Percentiles rank a stretch among this genome's conserved stretches.
Conservation (phyloP, 768 basidiomycete species). For the Tubosaeta sp. region DNA sequence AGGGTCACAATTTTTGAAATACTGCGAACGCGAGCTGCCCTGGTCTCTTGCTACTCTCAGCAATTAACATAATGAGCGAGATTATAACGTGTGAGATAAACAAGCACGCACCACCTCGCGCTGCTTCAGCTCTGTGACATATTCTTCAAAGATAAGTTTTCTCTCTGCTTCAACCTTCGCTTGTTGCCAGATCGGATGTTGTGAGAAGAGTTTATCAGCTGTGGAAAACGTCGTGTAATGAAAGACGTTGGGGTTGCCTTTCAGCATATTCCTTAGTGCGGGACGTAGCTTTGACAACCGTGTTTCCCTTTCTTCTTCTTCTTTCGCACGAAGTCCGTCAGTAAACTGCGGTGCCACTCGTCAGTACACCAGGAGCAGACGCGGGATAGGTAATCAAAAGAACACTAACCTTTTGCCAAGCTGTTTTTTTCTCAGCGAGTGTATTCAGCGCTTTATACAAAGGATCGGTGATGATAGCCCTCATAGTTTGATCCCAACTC, state of each 20-base stretch:
- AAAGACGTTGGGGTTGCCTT: conserved; percentile 82
- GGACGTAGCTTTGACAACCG: conserved; percentile 84
- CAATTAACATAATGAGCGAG: conserved; percentile 8
- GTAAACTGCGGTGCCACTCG: conserved; percentile 49
- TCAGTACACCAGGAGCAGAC: conserved; percentile 5
- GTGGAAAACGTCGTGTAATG: conserved; percentile 90
- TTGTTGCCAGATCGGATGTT: conserved; percentile 90
- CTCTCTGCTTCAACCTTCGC: conserved; percentile 83
- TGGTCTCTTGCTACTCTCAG: conserved; percentile 62
- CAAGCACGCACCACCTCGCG: conserved; percentile 73
- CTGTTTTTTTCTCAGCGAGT: conserved; percentile 89
- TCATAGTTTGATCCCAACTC: conserved; percentile 99
- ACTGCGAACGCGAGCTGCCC: conserved; percentile 72
- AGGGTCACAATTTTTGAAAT: conserved; percentile 79
- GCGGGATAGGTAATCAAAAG: neutral
- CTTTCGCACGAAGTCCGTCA: conserved; percentile 69
- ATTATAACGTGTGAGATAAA: neutral
- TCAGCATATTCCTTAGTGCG: conserved; percentile 80
- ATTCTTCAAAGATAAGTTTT: conserved; percentile 87
- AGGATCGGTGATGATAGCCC: conserved; percentile 97
- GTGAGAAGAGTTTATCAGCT: conserved; percentile 79
- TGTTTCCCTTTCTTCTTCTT: conserved; percentile 81
- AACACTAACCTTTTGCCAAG: conserved; percentile 81
- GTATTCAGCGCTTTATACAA: conserved; percentile 92
- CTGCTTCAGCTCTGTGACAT: conserved; percentile 78